These are phyloP conservation scores for Chytriomyces sp. DNA, from an alignment of 192 early-diverging fungal genomes.

Conservation along the genomic window DNA sequence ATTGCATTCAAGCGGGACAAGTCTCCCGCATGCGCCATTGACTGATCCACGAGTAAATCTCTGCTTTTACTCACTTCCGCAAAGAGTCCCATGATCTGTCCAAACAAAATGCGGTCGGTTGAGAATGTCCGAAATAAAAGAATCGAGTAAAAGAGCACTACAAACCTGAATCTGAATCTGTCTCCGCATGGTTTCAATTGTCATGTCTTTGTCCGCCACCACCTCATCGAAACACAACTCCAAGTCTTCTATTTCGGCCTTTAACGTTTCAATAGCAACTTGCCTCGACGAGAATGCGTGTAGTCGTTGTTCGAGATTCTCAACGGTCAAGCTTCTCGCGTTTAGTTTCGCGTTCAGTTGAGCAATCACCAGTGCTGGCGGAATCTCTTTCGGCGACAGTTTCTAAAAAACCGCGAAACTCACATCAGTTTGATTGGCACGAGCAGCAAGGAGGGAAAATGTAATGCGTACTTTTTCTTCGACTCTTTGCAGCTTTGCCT, in stretches of 20 bases:
- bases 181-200: constrained; percentile 35
- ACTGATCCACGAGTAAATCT: constrained; percentile 29
- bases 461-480: not conserved
- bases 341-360: constrained; percentile 22
- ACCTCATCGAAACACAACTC: constrained; percentile 30
- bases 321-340: constrained; percentile 6
- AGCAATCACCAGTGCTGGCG: not conserved
- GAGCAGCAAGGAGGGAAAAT: not conserved
- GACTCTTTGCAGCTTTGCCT: constrained; percentile 1
- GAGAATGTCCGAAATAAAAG: not conserved
- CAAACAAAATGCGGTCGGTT: not conserved
- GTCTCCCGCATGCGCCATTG: constrained; percentile 10
- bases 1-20: constrained; percentile 27
- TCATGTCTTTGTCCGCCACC: constrained; percentile 40
- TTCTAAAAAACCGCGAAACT: not conserved
- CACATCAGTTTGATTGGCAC: not conserved
- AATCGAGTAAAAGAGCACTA: not conserved
- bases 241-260: constrained; percentile 10
- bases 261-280: constrained; percentile 10
- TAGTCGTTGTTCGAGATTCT: constrained; percentile 18
- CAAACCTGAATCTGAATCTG: constrained; percentile 40
- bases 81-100: constrained; percentile 24
- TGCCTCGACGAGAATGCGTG: constrained; percentile 25
- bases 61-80: constrained; percentile 33
- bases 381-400: not conserved